Conservation (phyloP, 2,329 filamentous ascomycete species). For the Leptoxyphium fumago region DNA sequence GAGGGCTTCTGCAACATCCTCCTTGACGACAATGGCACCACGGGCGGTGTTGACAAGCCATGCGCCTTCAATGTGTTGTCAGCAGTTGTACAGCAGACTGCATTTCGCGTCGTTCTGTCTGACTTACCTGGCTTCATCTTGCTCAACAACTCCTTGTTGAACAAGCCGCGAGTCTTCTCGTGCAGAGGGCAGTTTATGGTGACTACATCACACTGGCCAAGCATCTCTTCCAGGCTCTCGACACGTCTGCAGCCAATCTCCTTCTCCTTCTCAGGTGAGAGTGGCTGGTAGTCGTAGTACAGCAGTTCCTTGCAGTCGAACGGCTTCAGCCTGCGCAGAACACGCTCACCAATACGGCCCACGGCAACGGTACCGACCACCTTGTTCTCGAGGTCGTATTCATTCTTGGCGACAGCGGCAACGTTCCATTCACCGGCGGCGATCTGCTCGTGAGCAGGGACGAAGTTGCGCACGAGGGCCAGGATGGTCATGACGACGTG, state of each 20-base stretch:
- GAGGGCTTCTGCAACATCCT: conserved; percentile 89
- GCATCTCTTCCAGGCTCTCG: conserved; percentile 79
- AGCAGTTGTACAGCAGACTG: too few species aligned
- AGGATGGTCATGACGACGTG: conserved; percentile 99
- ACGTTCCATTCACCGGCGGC: conserved; percentile 86
- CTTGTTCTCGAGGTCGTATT: conserved; percentile 95
- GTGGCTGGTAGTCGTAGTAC: conserved; percentile 98
- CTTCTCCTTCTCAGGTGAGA: conserved; percentile 70
- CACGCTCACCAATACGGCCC: conserved; percentile 94
- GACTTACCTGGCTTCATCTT: conserved; percentile 92
- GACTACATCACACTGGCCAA: conserved; percentile 87
- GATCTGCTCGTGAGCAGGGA: conserved; percentile 91
- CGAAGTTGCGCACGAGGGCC: conserved; percentile 90
- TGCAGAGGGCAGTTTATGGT: conserved; percentile 99
- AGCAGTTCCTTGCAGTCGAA: conserved; percentile 99
- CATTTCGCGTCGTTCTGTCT: background rate
- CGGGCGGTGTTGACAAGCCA: conserved; percentile 99
- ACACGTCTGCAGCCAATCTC: conserved; percentile 93
- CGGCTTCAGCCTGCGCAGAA: conserved; percentile 84
- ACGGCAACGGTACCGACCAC: conserved; percentile 95
- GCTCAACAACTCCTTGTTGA: conserved; percentile 95
- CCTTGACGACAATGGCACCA: conserved; percentile 97
- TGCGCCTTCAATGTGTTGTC: conserved; percentile 40
- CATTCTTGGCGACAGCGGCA: conserved; percentile 90
- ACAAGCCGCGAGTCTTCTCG: conserved; percentile 90